Conservation (phyloP, 2,329 filamentous ascomycete species). For the Volutella citrinella region DNA sequence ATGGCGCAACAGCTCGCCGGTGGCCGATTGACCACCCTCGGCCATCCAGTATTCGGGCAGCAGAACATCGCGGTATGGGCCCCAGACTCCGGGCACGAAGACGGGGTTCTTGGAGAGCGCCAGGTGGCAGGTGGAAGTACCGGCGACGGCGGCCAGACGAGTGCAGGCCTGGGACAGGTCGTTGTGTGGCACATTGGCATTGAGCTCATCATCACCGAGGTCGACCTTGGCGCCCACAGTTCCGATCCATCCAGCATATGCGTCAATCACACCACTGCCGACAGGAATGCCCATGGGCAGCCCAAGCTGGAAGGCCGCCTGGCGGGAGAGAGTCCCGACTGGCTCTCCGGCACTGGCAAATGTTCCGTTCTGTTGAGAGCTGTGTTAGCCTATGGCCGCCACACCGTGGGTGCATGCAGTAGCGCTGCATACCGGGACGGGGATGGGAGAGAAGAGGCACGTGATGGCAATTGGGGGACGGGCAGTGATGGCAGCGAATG, state of each 20-base stretch:
- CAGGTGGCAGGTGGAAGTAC: conserved; percentile 95
- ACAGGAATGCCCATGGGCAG: conserved; percentile 85
- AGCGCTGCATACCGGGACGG: too few species aligned
- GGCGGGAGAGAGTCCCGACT: conserved; percentile 79
- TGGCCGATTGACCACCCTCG: conserved; percentile 94
- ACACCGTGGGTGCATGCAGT: too few species aligned
- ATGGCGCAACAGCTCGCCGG: conserved; percentile 89
- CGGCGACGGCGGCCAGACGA: conserved; percentile 88
- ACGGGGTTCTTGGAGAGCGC: conserved; percentile 92
- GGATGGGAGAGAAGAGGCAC: too few species aligned
- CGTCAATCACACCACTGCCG: conserved; percentile 95
- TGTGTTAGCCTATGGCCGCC: conserved; percentile 10
- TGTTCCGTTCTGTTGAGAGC: conserved; percentile 69
- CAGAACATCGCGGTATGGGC: conserved; percentile 91
- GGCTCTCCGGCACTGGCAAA: conserved; percentile 91
- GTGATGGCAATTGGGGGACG: too few species aligned
- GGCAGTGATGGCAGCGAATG: background rate
- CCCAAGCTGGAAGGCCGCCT: conserved; percentile 79
- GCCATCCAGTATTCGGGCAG: conserved; percentile 94
- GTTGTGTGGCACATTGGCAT: conserved; percentile 67
- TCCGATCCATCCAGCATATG: conserved; percentile 97
- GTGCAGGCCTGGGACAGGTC: conserved; percentile 91
- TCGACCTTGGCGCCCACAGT: conserved; percentile 97
- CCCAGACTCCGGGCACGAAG: conserved; percentile 95
- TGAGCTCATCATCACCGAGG: conserved; percentile 63